Percentiles rank a stretch among this genome's conserved stretches.
Evolutionary conservation across 148 eudicot species (phyloP).

Genomic region (Dianthus caryophyllus): DNA sequence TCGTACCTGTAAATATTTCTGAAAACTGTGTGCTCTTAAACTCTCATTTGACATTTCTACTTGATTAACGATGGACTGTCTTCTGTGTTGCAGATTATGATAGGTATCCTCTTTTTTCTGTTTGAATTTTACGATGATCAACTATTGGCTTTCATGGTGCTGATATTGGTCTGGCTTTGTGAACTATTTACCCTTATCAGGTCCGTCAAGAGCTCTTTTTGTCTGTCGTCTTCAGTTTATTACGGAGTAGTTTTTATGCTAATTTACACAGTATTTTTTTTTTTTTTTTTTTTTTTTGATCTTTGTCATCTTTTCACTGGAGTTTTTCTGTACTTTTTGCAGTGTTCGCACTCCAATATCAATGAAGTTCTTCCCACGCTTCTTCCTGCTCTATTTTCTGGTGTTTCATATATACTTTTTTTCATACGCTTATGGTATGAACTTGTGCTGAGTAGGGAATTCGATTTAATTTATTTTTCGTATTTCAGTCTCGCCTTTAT

Average conservation of each 20-base stretch:
- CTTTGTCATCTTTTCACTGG: constrained; percentile 4
- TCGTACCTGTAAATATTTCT: constrained; percentile 67
- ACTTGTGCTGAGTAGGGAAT: constrained; percentile 7
- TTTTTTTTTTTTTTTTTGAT: neutral
- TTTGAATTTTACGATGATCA: constrained; percentile 98
- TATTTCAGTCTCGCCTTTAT: neutral
- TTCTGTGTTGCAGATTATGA: constrained; percentile 77
- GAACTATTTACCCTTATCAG: constrained; percentile 97
- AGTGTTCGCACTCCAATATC: constrained; percentile 98
- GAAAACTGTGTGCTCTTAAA: constrained; percentile 7
- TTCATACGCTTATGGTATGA: constrained; percentile 84
- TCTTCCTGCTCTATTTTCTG: constrained; percentile 91
- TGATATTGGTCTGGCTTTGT: constrained; percentile 95
- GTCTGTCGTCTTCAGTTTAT: neutral
- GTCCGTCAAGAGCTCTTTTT: constrained; percentile 34
- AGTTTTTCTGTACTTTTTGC: constrained; percentile 35
- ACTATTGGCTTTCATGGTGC: constrained; percentile 96
- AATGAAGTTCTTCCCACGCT: constrained; percentile 98
- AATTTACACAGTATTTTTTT: neutral
- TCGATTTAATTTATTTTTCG: neutral
- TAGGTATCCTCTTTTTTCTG: constrained; percentile 91
- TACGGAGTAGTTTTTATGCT: too few relatives aligned
- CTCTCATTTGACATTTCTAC: neutral
- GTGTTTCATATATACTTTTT: constrained; percentile 96
- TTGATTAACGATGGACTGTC: constrained; percentile 3